Base-by-base conservation (phyloP, 345 rosid species). In the Ceriops tagal region DNA sequence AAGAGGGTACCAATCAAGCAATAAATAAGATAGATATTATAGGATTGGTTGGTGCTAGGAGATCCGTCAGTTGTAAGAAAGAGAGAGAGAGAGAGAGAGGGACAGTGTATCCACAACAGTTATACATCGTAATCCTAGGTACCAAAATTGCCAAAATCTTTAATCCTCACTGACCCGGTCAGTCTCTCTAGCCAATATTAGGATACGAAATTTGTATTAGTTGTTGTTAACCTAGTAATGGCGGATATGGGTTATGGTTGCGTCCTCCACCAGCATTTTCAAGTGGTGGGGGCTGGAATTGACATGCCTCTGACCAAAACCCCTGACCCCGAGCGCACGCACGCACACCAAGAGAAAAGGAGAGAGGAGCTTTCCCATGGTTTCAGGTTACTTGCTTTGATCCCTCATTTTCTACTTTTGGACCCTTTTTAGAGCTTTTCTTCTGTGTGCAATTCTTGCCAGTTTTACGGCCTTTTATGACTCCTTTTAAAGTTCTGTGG, bases 41-140 rank as follows among this genome's bases (percentile, higher is more conserved):
- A 31, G 69, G 64, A 75, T 58, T 75, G 78, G 78, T 75, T 76
- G 81, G 79, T 71, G 76, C 59, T 30, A 59, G 64, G 70, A 70
- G 71, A 78, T 68, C 61, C 53, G 53, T 73, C 66, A 73, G 75
- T 49, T 32, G 53, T 4, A 39, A 53, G 37, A 75, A 58, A 57
- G 69, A 63, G 66, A 58, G 67, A 77, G 71, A 53, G 37, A 75
- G 61, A 57, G 69, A 63, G 66, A 58, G 67, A 77, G 71, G 53
- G 78, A 61, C 57, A 27, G 55, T 34, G 79, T 69, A 67, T 73
- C 83, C 78, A 65, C 85, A 76, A 81, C 85, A 76, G 86, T 83
- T 84, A 81, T 35, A 77, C 84, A 84, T 87, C 91, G 77, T 75
- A 81, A 79, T 84, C 91, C 70, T 60, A 66, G 75, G 79, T 46